Percentiles rank a stretch among this genome's conserved stretches.
phyloP scores from a whole-genome alignment of 2,329 filamentous ascomycete species.

The Cladosporium halotolerans region DNA sequence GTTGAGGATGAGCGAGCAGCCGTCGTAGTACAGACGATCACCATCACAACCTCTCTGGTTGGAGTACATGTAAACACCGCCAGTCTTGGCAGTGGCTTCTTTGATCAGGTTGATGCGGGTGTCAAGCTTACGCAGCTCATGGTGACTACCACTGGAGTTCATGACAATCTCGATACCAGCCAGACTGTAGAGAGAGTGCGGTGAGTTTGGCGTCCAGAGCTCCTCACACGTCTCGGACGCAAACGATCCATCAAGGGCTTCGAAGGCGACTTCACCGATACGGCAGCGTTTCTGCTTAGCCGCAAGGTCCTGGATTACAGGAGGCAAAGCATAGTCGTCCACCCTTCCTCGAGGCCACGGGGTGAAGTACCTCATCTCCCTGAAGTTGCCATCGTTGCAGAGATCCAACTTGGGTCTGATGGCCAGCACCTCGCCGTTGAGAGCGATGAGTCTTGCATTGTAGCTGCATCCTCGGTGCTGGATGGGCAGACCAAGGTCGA shows the following conservation, averaged over 20 bases:
- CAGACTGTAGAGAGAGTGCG: conserved; percentile 56
- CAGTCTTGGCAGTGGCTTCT: conserved; percentile 58
- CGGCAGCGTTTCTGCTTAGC: conserved; percentile 50
- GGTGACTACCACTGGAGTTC: conserved; percentile 65
- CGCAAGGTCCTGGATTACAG: conserved; percentile 51
- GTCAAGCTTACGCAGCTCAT: conserved; percentile 61
- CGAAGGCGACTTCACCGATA: conserved; percentile 63
- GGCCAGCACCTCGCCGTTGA: conserved; percentile 62
- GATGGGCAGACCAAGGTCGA: conserved; percentile 50
- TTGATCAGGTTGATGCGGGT: conserved; percentile 57
- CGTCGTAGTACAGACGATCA: conserved; percentile 57
- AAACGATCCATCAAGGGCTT: conserved; percentile 56
- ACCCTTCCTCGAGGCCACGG: conserved; percentile 55
- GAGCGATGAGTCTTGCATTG: conserved; percentile 60
- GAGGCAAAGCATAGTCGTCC: conserved; percentile 60
- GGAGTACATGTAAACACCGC: conserved; percentile 58
- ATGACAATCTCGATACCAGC: conserved; percentile 56
- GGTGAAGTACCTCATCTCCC: conserved; percentile 51
- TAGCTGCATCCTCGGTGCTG: conserved; percentile 57
- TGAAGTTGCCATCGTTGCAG: conserved; percentile 60
- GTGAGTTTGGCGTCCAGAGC: conserved; percentile 54
- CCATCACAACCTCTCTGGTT: conserved; percentile 55
- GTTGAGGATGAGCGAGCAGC: conserved; percentile 57
- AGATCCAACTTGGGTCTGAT: conserved; percentile 68
- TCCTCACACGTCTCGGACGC: conserved; percentile 64